Conservation (phyloP, 495 filamentous ascomycete species). For the Venustampulla echinocandica region DNA sequence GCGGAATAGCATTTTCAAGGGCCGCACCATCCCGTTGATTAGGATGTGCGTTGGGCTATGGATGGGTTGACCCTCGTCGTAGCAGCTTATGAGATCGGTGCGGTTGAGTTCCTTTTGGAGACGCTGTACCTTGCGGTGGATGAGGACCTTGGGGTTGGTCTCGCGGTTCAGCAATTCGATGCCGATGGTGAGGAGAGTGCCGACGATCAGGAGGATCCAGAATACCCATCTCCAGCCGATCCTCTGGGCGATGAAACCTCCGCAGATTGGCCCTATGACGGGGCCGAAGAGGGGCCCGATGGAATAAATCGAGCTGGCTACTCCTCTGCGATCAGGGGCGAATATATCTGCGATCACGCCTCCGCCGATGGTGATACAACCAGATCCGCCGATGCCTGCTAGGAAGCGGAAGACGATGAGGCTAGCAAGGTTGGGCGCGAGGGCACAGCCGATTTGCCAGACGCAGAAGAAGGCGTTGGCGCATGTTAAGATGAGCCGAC, state of each 20-base stretch:
- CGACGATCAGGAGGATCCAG: constrained; percentile 48
- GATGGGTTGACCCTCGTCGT: constrained; percentile 17
- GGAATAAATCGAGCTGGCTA: constrained; percentile 48
- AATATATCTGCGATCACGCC: constrained; percentile 57
- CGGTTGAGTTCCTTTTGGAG: constrained; percentile 28
- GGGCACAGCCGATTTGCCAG: constrained; percentile 62
- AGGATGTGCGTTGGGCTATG: constrained; percentile 22
- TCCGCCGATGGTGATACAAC: constrained; percentile 44
- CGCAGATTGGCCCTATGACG: constrained; percentile 42
- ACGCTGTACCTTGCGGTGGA: constrained; percentile 39
- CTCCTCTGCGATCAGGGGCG: constrained; percentile 41
- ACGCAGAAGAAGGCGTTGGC: constrained; percentile 60
- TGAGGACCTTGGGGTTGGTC: constrained; percentile 44
- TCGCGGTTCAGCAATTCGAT: constrained; percentile 45
- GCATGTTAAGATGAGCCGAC: constrained; percentile 49
- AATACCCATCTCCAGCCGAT: constrained; percentile 54
- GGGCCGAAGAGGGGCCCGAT: constrained; percentile 41
- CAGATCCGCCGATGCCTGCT: constrained; percentile 52
- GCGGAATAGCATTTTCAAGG: constrained; percentile 41
- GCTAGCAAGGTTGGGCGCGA: constrained; percentile 46
- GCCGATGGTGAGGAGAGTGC: constrained; percentile 29
- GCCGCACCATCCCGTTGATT: constrained; percentile 36
- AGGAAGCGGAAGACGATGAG: constrained; percentile 60
- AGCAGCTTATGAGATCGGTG: constrained; percentile 30
- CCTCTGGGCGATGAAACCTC: constrained; percentile 44